Percentiles rank a stretch among this genome's conserved stretches.
Evolutionary conservation across 805 yeast species (phyloP).

Genomic region (Barnettozyma salicaria): DNA sequence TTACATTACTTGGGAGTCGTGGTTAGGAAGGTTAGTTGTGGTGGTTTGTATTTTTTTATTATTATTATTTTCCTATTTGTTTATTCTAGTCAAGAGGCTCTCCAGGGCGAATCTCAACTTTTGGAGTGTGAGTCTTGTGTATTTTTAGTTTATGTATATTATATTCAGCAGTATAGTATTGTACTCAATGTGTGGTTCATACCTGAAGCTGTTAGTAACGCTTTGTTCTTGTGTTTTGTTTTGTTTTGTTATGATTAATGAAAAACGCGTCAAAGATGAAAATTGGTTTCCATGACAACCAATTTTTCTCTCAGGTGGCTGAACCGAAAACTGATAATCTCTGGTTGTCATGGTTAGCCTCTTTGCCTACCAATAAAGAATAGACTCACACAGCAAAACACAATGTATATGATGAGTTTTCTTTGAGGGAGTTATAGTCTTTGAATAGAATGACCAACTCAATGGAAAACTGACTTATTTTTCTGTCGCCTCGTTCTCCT

Average conservation of each 20-base stretch:
- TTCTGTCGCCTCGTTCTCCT: too few species aligned
- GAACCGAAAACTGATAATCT: too few species aligned
- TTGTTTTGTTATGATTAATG: background rate
- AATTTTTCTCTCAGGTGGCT: too few species aligned
- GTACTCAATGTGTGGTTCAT: background rate
- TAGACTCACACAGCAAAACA: too few species aligned
- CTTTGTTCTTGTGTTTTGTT: constrained; percentile 1
- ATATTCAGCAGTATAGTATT: constrained; percentile 1
- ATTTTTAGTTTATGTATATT: constrained; percentile 11
- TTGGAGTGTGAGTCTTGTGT: constrained; percentile 3
- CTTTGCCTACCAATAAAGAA: too few species aligned
- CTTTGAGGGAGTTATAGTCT: too few species aligned
- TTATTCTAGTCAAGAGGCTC: background rate
- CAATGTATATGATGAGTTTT: too few species aligned
- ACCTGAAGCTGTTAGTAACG: background rate
- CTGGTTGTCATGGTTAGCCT: too few species aligned
- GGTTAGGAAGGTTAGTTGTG: background rate
- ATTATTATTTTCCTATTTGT: background rate
- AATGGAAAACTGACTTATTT: too few species aligned
- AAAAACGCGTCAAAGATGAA: too few species aligned
- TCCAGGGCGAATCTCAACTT: background rate
- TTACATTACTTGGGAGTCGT: background rate
- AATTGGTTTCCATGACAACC: constrained; percentile 1
- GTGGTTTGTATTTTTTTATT: constrained; percentile 1
- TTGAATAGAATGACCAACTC: too few species aligned